phyloP scores from a whole-genome alignment of 1,284 basidiomycete species.

The Cryptococcus neoformans region DNA sequence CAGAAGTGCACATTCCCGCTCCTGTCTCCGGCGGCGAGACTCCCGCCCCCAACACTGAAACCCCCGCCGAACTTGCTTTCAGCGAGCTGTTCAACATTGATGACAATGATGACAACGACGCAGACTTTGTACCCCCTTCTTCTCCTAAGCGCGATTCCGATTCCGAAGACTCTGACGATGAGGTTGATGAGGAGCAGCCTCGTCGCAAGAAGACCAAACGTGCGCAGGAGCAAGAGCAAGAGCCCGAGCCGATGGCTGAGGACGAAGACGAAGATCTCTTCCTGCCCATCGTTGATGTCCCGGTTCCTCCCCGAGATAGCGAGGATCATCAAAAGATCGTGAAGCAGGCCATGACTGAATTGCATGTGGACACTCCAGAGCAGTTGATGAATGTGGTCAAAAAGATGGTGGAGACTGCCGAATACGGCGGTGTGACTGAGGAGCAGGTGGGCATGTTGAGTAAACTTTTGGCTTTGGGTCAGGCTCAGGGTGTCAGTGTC shows the following conservation, averaged over 20 bases:
- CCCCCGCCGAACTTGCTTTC: constrained; percentile 12
- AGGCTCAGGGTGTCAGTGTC: constrained; percentile 12
- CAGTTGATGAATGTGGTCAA: constrained; percentile 17
- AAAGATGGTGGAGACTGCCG: constrained; percentile 20
- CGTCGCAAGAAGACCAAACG: constrained; percentile 4
- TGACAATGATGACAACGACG: constrained; percentile 29
- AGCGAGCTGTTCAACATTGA: constrained; percentile 27
- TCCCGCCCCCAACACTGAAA: neutral
- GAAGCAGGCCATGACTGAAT: constrained; percentile 17
- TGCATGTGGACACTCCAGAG: constrained; percentile 17
- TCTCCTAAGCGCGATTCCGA: constrained; percentile 18
- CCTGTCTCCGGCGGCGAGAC: neutral
- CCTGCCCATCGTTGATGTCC: constrained; percentile 17
- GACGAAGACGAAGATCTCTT: constrained; percentile 20
- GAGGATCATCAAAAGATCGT: constrained; percentile 13
- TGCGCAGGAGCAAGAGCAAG: neutral
- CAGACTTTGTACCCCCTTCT: constrained; percentile 31
- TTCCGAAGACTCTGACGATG: constrained; percentile 19
- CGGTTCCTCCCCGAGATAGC: constrained; percentile 8
- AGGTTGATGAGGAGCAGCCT: constrained; percentile 4
- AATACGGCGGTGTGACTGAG: constrained; percentile 17
- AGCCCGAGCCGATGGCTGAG: constrained; percentile 3
- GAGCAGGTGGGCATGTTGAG: constrained; percentile 18
- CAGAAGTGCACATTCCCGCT: neutral
- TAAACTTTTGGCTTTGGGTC: constrained; percentile 15